These are phyloP conservation scores for Trichoderma lentiforme DNA, from an alignment of 2,329 filamentous ascomycete species.

Conservation along the genomic window DNA sequence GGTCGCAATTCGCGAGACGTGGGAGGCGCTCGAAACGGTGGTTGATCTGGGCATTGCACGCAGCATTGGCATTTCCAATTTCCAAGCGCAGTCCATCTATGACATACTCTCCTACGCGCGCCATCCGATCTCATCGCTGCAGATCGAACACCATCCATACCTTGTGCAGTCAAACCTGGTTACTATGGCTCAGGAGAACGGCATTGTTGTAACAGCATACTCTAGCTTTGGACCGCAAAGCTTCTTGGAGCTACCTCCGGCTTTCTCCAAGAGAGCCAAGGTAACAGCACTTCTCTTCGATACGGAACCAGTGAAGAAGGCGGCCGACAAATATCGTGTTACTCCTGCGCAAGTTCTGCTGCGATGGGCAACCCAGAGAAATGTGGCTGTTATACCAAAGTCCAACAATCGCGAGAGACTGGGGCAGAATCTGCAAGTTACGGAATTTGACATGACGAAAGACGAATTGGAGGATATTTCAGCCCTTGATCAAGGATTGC, in stretches of 20 bases:
- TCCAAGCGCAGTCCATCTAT: conserved; percentile 58
- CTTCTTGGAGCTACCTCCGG: conserved; percentile 32
- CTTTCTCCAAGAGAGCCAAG: conserved; percentile 21
- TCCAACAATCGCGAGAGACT: conserved; percentile 47
- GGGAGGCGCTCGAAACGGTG: conserved; percentile 71
- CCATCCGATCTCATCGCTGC: conserved; percentile 46
- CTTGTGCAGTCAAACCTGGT: conserved; percentile 58
- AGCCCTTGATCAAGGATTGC: conserved; percentile 49
- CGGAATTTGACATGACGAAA: conserved; percentile 48
- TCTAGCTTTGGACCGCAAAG: conserved; percentile 60
- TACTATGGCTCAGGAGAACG: conserved; percentile 53
- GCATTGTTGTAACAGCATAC: conserved; percentile 62
- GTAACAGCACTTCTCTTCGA: conserved; percentile 31
- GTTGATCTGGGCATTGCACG: conserved; percentile 43
- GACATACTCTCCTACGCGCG: conserved; percentile 59
- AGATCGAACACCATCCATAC: conserved; percentile 70
- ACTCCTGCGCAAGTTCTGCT: conserved; percentile 64
- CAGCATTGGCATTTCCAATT: conserved; percentile 73
- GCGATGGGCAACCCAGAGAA: conserved; percentile 63
- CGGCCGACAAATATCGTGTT: conserved; percentile 53
- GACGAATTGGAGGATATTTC: conserved; percentile 56
- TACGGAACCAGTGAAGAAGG: conserved; percentile 20
- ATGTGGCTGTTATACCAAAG: conserved; percentile 64
- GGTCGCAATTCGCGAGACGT: conserved; percentile 72
- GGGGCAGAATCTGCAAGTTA: neutral